Evolutionary conservation across 1,139 yeast genomes (phyloP).

Genomic region (Hyphopichia buzzinii): DNA sequence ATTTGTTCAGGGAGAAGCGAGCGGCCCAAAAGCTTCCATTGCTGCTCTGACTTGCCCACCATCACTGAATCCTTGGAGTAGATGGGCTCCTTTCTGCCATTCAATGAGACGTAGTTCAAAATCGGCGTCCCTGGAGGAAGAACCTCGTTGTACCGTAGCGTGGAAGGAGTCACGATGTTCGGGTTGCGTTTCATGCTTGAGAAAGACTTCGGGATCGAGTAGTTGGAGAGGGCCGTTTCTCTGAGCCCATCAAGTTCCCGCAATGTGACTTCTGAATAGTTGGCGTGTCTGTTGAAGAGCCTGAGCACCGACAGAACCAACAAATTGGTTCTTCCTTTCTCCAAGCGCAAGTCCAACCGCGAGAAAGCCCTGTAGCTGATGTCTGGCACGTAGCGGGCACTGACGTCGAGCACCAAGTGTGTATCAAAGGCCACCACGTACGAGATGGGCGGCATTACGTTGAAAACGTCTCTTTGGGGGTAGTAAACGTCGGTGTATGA

Average conservation of each 20-base stretch:
- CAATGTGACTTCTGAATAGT: conserved; percentile 8
- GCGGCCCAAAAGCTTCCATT: conserved; percentile 40
- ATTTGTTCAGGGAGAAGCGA: conserved; percentile 24
- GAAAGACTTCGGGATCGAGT: conserved; percentile 23
- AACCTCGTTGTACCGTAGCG: conserved; percentile 31
- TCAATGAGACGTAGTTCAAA: conserved; percentile 13
- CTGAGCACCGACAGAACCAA: conserved; percentile 26
- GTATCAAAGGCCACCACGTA: conserved; percentile 25
- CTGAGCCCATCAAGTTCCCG: conserved; percentile 23
- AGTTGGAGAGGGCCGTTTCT: conserved; percentile 24
- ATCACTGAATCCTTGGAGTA: conserved; percentile 24
- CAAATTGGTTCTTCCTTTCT: conserved; percentile 26
- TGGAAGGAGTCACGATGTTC: conserved; percentile 24
- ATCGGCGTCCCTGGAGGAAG: conserved; percentile 15
- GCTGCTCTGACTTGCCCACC: conserved; percentile 36
- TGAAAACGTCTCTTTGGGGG: conserved; percentile 25
- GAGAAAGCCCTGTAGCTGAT: conserved; percentile 33
- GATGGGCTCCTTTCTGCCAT: conserved; percentile 15
- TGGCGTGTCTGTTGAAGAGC: conserved; percentile 14
- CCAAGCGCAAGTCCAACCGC: conserved; percentile 30
- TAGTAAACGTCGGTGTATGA: conserved; percentile 18
- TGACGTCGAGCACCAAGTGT: conserved; percentile 27
- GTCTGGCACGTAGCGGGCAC: conserved; percentile 35
- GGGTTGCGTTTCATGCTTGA: conserved; percentile 33
- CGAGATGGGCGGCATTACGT: conserved; percentile 32